These are phyloP conservation scores for Neodidymelliopsis sp. DNA, from an alignment of 2,329 filamentous ascomycete genomes.

Conservation along the genomic window DNA sequence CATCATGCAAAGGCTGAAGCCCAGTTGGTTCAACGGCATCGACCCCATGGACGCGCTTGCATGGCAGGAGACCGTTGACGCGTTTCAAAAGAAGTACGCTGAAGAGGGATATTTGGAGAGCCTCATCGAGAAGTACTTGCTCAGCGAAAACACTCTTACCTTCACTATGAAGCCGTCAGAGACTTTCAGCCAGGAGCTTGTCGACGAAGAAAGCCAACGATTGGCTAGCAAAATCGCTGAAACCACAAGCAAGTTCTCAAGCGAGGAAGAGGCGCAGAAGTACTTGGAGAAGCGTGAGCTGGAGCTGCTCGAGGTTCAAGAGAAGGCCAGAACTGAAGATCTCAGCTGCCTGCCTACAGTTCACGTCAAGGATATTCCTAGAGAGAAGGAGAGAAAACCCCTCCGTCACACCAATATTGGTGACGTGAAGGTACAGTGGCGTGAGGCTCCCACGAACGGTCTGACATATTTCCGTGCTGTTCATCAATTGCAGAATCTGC, in stretches of 20 bases:
- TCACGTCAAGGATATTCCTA: constrained; percentile 86
- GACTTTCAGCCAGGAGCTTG: constrained; percentile 76
- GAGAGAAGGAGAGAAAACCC: constrained; percentile 78
- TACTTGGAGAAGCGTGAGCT: constrained; percentile 80
- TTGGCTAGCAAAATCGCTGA: constrained; percentile 77
- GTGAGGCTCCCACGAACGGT: constrained; percentile 91
- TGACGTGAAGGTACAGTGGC: constrained; percentile 81
- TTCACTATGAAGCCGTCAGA: constrained; percentile 94
- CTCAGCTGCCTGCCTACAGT: constrained; percentile 88
- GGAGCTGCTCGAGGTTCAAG: constrained; percentile 80
- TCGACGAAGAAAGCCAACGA: constrained; percentile 76
- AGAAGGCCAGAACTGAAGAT: constrained; percentile 83
- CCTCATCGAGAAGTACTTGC: constrained; percentile 85
- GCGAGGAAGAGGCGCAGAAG: constrained; percentile 73
- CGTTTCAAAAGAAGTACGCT: constrained; percentile 79
- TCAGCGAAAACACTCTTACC: constrained; percentile 84
- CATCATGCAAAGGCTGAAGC: constrained; percentile 85
- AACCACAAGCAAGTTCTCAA: constrained; percentile 71
- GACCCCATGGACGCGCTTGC: constrained; percentile 90
- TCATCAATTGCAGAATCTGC: constrained; percentile 78
- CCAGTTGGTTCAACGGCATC: constrained; percentile 93
- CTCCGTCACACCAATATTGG: constrained; percentile 64
- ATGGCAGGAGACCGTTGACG: constrained; percentile 87
- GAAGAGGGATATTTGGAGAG: constrained; percentile 82
- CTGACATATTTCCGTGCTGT: constrained; percentile 95